Percentiles rank a stretch among this genome's conserved stretches.
These are phyloP conservation scores for Alternaria sp. DNA, from an alignment of 2,329 filamentous ascomycete genomes.

Conservation along the genomic window DNA sequence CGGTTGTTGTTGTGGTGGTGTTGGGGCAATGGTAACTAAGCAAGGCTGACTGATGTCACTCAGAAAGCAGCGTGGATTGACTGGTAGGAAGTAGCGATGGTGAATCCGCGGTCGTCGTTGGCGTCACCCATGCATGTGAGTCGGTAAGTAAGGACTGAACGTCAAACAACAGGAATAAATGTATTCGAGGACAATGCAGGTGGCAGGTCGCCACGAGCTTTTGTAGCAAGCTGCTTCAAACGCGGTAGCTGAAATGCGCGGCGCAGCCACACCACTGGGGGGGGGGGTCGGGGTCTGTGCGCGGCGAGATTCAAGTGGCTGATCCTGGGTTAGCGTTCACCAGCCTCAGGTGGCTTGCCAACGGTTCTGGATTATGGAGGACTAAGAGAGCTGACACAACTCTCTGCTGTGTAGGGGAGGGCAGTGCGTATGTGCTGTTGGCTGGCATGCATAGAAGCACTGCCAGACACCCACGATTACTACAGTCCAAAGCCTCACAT, in stretches of 20 bases:
- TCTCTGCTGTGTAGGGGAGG: constrained; percentile 24
- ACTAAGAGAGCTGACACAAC: constrained; percentile 24
- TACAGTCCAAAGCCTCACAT: background rate
- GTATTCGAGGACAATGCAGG: background rate
- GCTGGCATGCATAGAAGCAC: background rate
- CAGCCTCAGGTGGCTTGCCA: constrained; percentile 37
- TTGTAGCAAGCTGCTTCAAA: constrained; percentile 19
- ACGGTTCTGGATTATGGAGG: constrained; percentile 10
- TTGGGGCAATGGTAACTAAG: constrained; percentile 11
- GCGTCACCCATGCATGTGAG: background rate
- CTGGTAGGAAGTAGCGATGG: constrained; percentile 6
- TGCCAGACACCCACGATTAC: background rate
- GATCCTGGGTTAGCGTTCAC: constrained; percentile 23
- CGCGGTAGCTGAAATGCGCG: constrained; percentile 22
- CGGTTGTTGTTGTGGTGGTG: constrained; percentile 18
- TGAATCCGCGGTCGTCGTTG: background rate
- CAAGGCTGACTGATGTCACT: constrained; percentile 21
- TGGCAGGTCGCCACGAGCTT: constrained; percentile 14
- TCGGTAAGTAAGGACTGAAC: background rate
- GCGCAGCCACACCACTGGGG: constrained; percentile 19
- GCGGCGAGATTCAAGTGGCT: constrained; percentile 21
- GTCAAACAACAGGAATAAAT: constrained; percentile 1
- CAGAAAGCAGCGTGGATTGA: constrained; percentile 8
- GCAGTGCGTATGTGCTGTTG: background rate
- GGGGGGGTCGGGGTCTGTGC: constrained; percentile 6